A percentile compares a stretch with the other conserved stretches of the same genome.
Evolutionary conservation across 1,139 yeast species (phyloP).

Genomic region (Geotrichum europaeum): DNA sequence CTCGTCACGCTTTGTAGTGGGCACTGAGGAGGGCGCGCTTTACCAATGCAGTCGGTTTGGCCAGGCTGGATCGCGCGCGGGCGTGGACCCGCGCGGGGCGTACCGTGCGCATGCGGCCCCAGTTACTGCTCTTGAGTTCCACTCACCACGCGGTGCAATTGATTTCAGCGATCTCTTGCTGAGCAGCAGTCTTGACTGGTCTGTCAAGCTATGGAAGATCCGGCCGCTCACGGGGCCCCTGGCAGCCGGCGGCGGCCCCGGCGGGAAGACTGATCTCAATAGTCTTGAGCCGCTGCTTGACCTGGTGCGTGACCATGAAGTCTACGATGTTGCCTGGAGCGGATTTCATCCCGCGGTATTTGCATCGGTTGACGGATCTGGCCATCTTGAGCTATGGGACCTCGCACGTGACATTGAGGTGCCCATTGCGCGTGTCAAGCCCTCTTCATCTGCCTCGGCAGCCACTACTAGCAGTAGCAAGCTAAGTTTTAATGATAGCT

Average conservation of each 20-base stretch:
- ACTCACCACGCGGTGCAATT: conserved; percentile 29
- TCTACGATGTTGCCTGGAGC: conserved; percentile 41
- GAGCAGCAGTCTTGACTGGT: conserved; percentile 41
- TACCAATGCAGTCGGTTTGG: conserved; percentile 40
- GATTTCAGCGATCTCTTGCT: conserved; percentile 35
- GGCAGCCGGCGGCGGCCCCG: not conserved
- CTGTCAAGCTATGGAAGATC: conserved; percentile 38
- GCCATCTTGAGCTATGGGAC: conserved; percentile 54
- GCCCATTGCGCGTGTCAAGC: conserved; percentile 34
- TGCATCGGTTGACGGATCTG: conserved; percentile 44
- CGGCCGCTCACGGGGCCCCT: conserved; percentile 20
- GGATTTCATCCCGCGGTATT: conserved; percentile 44
- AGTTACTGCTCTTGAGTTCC: conserved; percentile 34
- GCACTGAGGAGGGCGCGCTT: conserved; percentile 46
- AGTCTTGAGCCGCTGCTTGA: conserved; percentile 18
- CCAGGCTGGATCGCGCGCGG: conserved; percentile 34
- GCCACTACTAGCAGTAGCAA: not conserved
- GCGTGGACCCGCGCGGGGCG: conserved; percentile 29
- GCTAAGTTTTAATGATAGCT: not conserved
- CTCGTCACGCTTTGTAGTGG: conserved; percentile 39
- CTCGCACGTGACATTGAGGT: conserved; percentile 38
- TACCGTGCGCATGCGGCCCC: conserved; percentile 38
- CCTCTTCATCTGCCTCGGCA: not conserved
- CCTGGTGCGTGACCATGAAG: conserved; percentile 36
- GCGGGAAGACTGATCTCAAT: conserved; percentile 2